Percentiles rank a stretch among this genome's conserved stretches.
Conservation (phyloP, 2,329 filamentous ascomycete species). For the Apiospora koreana region DNA sequence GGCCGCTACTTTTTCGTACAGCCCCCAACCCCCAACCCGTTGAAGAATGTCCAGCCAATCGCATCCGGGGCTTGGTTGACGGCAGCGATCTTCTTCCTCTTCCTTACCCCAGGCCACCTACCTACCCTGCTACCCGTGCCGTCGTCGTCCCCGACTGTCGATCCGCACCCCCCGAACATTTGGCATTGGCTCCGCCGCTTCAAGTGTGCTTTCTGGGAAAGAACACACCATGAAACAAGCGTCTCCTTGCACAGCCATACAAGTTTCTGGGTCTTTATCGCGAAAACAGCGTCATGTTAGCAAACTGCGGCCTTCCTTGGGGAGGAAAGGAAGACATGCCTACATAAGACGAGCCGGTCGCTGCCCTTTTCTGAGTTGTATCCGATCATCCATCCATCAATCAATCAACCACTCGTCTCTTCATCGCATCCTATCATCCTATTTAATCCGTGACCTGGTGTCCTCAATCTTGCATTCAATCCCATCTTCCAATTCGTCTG, state of each 20-base stretch:
- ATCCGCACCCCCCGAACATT: background rate
- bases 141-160: background rate
- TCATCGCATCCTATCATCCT: background rate
- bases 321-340: too few relatives aligned
- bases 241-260: background rate
- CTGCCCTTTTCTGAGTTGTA: background rate
- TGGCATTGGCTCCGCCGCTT: background rate
- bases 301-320: too few relatives aligned
- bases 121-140: too few relatives aligned
- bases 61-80: too few relatives aligned
- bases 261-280: background rate
- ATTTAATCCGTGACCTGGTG: background rate
- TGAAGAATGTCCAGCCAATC: too few relatives aligned
- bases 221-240: background rate
- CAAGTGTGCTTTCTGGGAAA: background rate
- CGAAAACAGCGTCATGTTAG: background rate
- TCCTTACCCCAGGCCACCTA: background rate
- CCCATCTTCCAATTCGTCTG: background rate
- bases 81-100: too few relatives aligned
- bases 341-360: background rate
- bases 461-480: background rate
- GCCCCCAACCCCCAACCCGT: background rate
- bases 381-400: background rate
- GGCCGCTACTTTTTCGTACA: background rate
- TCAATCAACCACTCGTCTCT: background rate